Conservation (phyloP, 2,329 filamentous ascomycete genomes). For the Fusarium cicatricum region DNA sequence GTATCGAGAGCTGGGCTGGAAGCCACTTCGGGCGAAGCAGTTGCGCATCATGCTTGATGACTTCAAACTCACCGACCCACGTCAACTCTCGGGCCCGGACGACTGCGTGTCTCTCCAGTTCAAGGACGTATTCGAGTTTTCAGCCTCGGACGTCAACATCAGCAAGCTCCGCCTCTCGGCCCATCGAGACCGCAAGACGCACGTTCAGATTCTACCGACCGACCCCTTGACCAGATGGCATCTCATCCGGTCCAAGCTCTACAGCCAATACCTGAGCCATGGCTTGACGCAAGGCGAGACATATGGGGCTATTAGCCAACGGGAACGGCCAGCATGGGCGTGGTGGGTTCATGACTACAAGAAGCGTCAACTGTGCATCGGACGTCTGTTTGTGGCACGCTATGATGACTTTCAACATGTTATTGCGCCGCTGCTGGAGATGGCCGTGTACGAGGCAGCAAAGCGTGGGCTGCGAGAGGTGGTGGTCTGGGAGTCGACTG, state of each 20-base stretch:
- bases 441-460: slow-evolving; percentile 46
- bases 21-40: slow-evolving; percentile 43
- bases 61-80: slow-evolving; percentile 17
- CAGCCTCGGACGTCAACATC: slow-evolving; percentile 38
- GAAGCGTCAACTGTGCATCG: slow-evolving; percentile 26
- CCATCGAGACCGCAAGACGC: slow-evolving; percentile 38
- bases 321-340: slow-evolving; percentile 39
- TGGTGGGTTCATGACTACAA: slow-evolving; percentile 50
- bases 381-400: slow-evolving; percentile 24
- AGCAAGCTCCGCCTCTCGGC: slow-evolving; percentile 36
- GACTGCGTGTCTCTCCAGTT: neutral
- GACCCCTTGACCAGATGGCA: slow-evolving; percentile 45
- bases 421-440: slow-evolving; percentile 43
- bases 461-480: slow-evolving; percentile 45
- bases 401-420: slow-evolving; percentile 35
- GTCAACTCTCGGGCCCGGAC: neutral
- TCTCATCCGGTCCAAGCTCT: slow-evolving; percentile 43
- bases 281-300: neutral
- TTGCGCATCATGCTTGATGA: slow-evolving; percentile 44
- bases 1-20: slow-evolving; percentile 48
- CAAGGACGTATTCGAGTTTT: slow-evolving; percentile 20
- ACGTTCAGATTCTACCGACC: slow-evolving; percentile 47
- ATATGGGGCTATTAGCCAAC: slow-evolving; percentile 13
- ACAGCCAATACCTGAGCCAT: slow-evolving; percentile 35
- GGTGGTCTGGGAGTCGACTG: slow-evolving; percentile 49